Evolutionary conservation across 1,284 basidiomycete genomes (phyloP), one percentile per base, ranked within the genome.

Genomic region (Heterobasidion irregulare): DNA sequence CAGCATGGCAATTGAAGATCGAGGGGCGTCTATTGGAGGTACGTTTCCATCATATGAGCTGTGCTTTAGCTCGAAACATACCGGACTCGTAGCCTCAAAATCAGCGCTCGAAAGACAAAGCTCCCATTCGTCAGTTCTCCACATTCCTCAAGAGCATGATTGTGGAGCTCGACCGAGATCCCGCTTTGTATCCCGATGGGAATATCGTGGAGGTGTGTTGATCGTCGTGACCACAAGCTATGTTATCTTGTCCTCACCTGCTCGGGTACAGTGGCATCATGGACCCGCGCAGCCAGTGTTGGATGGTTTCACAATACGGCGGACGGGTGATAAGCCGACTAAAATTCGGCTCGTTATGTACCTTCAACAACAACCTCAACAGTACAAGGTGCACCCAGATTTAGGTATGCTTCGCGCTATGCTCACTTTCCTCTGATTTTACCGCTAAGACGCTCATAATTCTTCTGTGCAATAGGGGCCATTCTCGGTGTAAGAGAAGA

Each of bases 281-380:
- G 72, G 78, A 2, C 73, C 77, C 6, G 76, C 78, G 38, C 82
- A 86, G 58, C 73, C 84, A 10, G 73, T 79, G 1, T 72, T 92
- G 6, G 94, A 98, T 64, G 95, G 95, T 0, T 97, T 98, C 67
- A 93, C 92, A 43, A 77, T 98, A 49, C 80, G 86, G 60, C 82
- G 94, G 49, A 86, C 84, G 36, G 94, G 94, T 1, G 92, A 94
- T 64, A 73, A 76, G 48, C 82, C 84, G 13, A 87, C 90, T 35
- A 86, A 89, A 63, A 79, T 89, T 53, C 83, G 93, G 49, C 78
- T 98, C 38, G 71, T 93, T 18, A 75, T 98, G 56, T 86, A 95
- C 66, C 74, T 95, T 32, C 86, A 90, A 51, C 92, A 97, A 64
- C 85, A 81, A 52, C 94, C 94, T 0, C 90, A 95, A 58, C 86